Base-by-base conservation (phyloP, 2,329 filamentous ascomycete species). In the Tolypocladium album region DNA sequence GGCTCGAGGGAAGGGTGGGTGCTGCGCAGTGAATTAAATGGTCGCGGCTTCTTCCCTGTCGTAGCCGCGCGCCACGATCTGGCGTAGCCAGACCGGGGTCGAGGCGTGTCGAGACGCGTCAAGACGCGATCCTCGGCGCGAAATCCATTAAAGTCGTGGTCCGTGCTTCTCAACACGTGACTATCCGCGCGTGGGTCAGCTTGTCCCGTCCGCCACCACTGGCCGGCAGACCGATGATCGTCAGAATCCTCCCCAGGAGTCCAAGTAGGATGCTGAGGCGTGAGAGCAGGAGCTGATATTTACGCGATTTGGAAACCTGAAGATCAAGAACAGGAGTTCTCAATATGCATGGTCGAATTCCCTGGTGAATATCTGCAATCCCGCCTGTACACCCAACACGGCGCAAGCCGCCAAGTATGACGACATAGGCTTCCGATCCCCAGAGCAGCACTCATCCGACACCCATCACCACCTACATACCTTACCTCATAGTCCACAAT, bases 121-220 rank as follows among this genome's bases (percentile, higher is more conserved):
- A 31, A 58, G 63, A 69, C 71, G 68, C 71, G 72, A 64, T n/a
- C 24, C 7, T 38, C 61, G 67, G 66, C 66, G 68, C 63, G 61
- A 38, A 12, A 64, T 62, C 68, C 64, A 71, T 73, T 70, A 70
- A 71, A 67, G 43, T 24, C 15, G 8, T 66, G 67, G 67, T 47
- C 66, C 59, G 70, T 70, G 70, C 67, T 36, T 31, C 0, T 1
- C n/a, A 15, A 4, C 64, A 64, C 63, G 59, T 63, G 60, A 62
- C 39, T 11, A 1, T 31, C 1, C n/a, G n/a, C 1, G 45, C 45
- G 12, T 31, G 27, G 27, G 27, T 3, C 27, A 31, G 4, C 13
- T 6, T 27, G 27, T 8, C 27, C 27, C 27, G 45, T 17, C 22
- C 45, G 45, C 27, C 45, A 47, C 13, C 45, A 27, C 22, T 47